These are phyloP conservation scores for Kokia cookei DNA, from an alignment of 441 rosid species.

Conservation along the genomic window DNA sequence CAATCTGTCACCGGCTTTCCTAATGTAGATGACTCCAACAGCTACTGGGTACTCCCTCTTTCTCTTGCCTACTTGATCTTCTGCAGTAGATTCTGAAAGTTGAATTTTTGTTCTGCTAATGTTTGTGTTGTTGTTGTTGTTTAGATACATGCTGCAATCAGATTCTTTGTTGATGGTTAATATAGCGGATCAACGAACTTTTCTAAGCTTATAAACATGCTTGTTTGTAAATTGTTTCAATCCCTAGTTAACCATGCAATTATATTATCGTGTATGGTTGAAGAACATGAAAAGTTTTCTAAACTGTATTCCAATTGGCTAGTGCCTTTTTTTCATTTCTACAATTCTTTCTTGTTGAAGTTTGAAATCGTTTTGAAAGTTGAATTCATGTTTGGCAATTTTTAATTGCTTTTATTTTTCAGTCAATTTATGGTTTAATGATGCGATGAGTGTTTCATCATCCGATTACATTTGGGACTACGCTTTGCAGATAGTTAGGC, in stretches of 20 bases:
- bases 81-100: neutral
- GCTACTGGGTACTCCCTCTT: conserved; percentile 72
- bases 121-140: conserved; percentile 4
- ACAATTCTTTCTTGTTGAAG: neutral
- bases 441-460: neutral
- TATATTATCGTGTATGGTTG: neutral
- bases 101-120: neutral
- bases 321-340: neutral
- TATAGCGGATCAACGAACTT: neutral
- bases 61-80: neutral
- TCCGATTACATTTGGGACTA: neutral
- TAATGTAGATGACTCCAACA: conserved; percentile 78
- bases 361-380: neutral
- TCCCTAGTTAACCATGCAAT: too few relatives aligned
- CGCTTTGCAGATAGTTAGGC: conserved; percentile 63
- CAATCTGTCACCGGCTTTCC: conserved; percentile 95
- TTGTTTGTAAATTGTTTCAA: neutral
- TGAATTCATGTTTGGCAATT: neutral
- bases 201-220: neutral
- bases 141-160: neutral
- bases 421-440: neutral
- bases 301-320: neutral
- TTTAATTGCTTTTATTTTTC: neutral
- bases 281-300: neutral
- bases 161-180: neutral